Conservation (phyloP, 2,329 filamentous ascomycete genomes). For the Elsinoe arachidis region DNA sequence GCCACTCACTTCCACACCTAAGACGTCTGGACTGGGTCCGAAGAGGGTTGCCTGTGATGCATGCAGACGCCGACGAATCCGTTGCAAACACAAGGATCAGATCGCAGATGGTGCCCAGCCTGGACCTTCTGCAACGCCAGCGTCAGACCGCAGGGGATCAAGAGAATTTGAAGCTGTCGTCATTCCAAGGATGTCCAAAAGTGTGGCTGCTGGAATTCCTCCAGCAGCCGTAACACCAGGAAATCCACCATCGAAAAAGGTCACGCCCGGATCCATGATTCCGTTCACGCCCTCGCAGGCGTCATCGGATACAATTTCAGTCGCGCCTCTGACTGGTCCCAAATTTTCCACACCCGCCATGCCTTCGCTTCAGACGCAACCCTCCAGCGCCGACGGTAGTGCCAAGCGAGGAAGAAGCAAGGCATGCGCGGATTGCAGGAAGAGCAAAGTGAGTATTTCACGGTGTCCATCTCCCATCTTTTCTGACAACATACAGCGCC, state of each 20-base stretch:
- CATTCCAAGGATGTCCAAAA: constrained; percentile 10
- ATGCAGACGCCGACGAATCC: constrained; percentile 53
- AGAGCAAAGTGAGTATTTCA: constrained; percentile 50
- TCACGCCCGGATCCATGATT: background rate
- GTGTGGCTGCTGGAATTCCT: constrained; percentile 12
- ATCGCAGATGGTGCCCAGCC: constrained; percentile 21
- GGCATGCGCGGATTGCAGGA: constrained; percentile 57
- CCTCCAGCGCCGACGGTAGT: constrained; percentile 13
- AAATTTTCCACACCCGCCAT: constrained; percentile 12
- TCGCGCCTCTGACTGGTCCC: background rate
- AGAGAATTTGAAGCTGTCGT: constrained; percentile 11
- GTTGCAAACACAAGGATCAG: constrained; percentile 56
- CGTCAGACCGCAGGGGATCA: background rate
- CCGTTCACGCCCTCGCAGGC: background rate
- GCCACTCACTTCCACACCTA: constrained; percentile 41
- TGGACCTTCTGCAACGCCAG: constrained; percentile 9
- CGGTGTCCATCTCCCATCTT: constrained; percentile 17
- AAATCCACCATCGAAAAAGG: background rate
- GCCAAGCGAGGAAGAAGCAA: constrained; percentile 43
- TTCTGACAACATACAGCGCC: constrained; percentile 39
- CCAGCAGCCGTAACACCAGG: background rate
- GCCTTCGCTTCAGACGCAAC: constrained; percentile 10
- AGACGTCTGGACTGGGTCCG: constrained; percentile 51
- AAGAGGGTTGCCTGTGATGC: constrained; percentile 55
- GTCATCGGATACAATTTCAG: constrained; percentile 4